Conservation (phyloP, 768 basidiomycete genomes). For the Tylopilus sp. region DNA sequence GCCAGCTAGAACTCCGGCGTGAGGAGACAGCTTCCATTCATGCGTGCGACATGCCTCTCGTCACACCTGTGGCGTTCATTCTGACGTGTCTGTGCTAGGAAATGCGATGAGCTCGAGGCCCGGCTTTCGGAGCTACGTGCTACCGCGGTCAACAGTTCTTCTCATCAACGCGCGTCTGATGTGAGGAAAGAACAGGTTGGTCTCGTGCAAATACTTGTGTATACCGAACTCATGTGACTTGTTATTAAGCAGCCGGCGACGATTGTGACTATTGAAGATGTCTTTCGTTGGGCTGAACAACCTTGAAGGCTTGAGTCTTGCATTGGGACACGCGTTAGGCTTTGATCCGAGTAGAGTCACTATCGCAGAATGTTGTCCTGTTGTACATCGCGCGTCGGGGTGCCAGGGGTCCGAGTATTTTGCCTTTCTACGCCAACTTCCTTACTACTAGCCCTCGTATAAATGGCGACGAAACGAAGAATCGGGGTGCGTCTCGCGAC, state of each 20-base stretch:
- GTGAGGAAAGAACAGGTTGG: conserved; percentile 16
- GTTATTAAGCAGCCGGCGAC: conserved; percentile 7
- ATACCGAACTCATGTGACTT: no score
- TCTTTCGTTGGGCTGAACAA: conserved; percentile 59
- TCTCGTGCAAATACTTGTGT: not conserved
- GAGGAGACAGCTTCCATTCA: conserved; percentile 72
- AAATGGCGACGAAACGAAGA: conserved; percentile 73
- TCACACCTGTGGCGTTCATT: not conserved
- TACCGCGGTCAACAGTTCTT: conserved; percentile 13
- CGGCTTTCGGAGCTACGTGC: conserved; percentile 55
- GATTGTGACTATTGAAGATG: conserved; percentile 34
- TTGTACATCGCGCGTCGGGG: not conserved
- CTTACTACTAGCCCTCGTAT: not conserved
- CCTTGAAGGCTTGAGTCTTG: conserved; percentile 8
- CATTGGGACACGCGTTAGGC: not conserved
- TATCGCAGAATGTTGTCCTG: no score
- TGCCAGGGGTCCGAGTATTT: conserved; percentile 18
- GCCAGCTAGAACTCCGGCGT: conserved; percentile 68
- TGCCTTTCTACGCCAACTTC: not conserved
- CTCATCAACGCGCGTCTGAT: not conserved
- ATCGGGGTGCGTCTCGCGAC: conserved; percentile 75
- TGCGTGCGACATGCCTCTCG: conserved; percentile 43
- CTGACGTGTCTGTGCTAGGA: conserved; percentile 38
- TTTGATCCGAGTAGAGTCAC: not conserved
- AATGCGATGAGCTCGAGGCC: conserved; percentile 67